Base-by-base conservation (phyloP, 2,329 filamentous ascomycete genomes). In the Xylariaceae sp. region DNA sequence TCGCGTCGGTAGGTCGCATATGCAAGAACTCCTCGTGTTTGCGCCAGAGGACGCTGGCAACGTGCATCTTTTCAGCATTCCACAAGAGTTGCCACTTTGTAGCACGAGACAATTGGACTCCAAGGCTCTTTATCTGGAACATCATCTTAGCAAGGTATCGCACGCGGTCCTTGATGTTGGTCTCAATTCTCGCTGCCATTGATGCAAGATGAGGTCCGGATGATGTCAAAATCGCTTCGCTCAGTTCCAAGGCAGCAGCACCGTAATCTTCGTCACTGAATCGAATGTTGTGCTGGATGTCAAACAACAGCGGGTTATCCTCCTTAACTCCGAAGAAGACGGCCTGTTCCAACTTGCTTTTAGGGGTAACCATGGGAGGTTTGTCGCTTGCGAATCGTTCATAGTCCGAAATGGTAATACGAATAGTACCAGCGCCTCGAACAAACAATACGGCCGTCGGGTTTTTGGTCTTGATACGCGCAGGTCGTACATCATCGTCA, bases 331-430 rank as follows among this genome's bases (percentile, higher is more conserved):
- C 91, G 62, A 89, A 97, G 67, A 96, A 97, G 1, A 97, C 86
- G 2, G 91, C 91, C 68, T 98, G 91, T 61, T 96, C 89, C 33
- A 98, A 76, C 67, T 93, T 95, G 67, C 83, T 88, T 67, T 89
- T 93, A 6, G 88, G 86, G 1, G 87, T 91, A 14, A 95, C 79
- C 54, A 73, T 68, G 1, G 80, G 81, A 4, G 79, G 73, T 42
- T 69, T 67, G 42, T 78, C 76, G 50, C 76, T 78, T 11, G 73
- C 73, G 56, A 85, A 82, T 48, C 75, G 78, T 50, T 80, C 75
- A 37, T 80, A 68, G 40, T 84, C 78, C 6, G 75, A 74, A 17
- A 79, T 74, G 16, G 78, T 71, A 34, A 86, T 65, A 40, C 82
- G 76, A 21, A 86, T 67, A 17, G 80, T 69, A 14, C 83, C 83